Evolutionary conservation across 140 eudicot species (phyloP), one percentile per base, ranked within the genome.

Genomic region (Ambrosia hybrid): DNA sequence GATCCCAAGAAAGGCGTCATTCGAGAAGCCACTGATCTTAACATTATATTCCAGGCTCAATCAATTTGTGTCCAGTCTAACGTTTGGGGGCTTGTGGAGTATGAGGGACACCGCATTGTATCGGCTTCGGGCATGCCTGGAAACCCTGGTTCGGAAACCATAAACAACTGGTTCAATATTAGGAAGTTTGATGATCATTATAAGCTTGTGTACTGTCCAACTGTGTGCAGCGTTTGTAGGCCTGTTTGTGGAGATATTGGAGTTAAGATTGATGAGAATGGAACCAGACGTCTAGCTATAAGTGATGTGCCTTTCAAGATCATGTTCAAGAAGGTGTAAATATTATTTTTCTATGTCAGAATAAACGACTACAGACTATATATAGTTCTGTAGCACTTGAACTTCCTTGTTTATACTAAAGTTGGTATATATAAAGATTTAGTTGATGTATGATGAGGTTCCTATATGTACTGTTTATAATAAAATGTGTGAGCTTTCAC

Each of bases 161-260:
- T 79, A 45, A 58, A 65, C 68, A 83, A 78, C 56, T 83, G 84
- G 95, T 81, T 88, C 43, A 83, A 73, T 77, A 85, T 88, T 17
- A 76, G 73, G 34, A 85, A 75, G 55, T 65, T 11, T 34, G 78
- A 41, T 0, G 9, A 16, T 34, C 70, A 75, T 57, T 85, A 88
- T 38, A 85, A 80, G 82, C 53, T 88, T 51, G 83, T 80, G 56
- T 83, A 49, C 51, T 88, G 95, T 66, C 90, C 90, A 0, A 72
- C 67, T 0, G 88, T 80, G 17, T 80, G 90, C 68, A 46, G 72
- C 33, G 9, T 15, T 51, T 84, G 95, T 62, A 80, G 7, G 76
- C 79, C 76, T 13, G 26, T 77, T 52, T 87, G 90, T 43, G 79
- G 81, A 70, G 80, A 85, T 75, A 68, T 90, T 51, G 95, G 95